Base-by-base conservation (phyloP, 345 rosid genomes). In the Laguncularia racemosa region DNA sequence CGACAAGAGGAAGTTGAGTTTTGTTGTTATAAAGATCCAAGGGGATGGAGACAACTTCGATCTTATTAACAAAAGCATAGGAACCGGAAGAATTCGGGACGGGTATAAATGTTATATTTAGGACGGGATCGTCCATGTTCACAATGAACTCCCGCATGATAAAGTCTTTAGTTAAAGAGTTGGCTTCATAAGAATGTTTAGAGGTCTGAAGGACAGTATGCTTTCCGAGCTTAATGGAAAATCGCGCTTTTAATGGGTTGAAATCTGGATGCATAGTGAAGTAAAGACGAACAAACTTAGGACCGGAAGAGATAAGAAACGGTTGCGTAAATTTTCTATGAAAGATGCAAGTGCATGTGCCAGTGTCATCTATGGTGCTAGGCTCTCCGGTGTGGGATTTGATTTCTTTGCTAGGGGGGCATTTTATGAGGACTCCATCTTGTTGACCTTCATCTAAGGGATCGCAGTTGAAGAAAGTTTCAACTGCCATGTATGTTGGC, bases 81-180 rank as follows among this genome's bases (percentile, higher is more conserved):
- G 81, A 62, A 28, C 45, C 59, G 13, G 68, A n/a, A 9, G 49
- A 50, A 14, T 11, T 52, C 0, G 17, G 12, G 16, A 40, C 56
- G 2, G 81, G 81, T 15, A 3, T 59, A 55, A 81, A 76, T 0
- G 70, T 68, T 20, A 81, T 46, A 20, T 59, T 69, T 16, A 78
- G 43, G 8, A 16, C 28, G 38, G 14, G 20, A 15, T 52, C 47
- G 15, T 44, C 28, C 3, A 48, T 48, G 26, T 15, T 20, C 1
- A 62, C 16, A 33, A 43, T 20, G 52, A 57, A 58, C 9, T 73
- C 48, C 19, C 40, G 40, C 9, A 33, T 33, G 40, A 9, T 33
- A 23, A 6, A 6, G 6, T 58, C 0, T 0, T 48, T 6, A 3
- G 10, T 12, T 33, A 58, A 54, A 16, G 40, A 10, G 7, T 55